Percentiles rank a stretch among this genome's conserved stretches.
These are phyloP conservation scores for Helminthosporium solani DNA, from an alignment of 2,329 filamentous ascomycete genomes.

Conservation along the genomic window DNA sequence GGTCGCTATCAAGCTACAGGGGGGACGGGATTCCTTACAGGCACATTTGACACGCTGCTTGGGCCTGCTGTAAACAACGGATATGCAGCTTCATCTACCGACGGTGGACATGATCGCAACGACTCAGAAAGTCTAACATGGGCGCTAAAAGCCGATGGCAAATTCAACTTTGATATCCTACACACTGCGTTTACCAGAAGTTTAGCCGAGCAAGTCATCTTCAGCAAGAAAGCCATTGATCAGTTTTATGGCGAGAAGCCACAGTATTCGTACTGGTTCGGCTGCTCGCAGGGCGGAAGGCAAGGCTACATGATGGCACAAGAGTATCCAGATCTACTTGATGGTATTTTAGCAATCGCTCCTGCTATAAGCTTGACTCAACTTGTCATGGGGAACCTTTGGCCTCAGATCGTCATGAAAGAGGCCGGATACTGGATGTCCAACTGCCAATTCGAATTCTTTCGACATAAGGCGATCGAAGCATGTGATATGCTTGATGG, in stretches of 20 bases:
- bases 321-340: conserved; percentile 31
- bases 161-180: conserved; percentile 33
- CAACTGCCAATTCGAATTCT: conserved; percentile 30
- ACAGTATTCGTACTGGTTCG: conserved; percentile 38
- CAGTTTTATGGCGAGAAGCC: conserved; percentile 38
- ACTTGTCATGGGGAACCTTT: conserved; percentile 22
- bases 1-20: conserved; percentile 35
- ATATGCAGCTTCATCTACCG: conserved; percentile 36
- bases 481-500: conserved; percentile 31
- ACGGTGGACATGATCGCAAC: conserved; percentile 30
- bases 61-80: conserved; percentile 28
- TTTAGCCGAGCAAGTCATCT: conserved; percentile 37
- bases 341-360: conserved; percentile 39
- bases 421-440: conserved; percentile 20
- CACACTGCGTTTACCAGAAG: conserved; percentile 42
- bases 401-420: conserved; percentile 34
- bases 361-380: conserved; percentile 30
- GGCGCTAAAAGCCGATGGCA: conserved; percentile 22
- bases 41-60: conserved; percentile 26
- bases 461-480: conserved; percentile 21
- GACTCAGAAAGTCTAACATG: conserved; percentile 18
- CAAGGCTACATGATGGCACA: conserved; percentile 40
- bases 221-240: conserved; percentile 38
- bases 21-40: conserved; percentile 32
- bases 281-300: conserved; percentile 38